phyloP scores from a whole-genome alignment of 1,284 basidiomycete genomes.

The Afroboletus lepidellus region DNA sequence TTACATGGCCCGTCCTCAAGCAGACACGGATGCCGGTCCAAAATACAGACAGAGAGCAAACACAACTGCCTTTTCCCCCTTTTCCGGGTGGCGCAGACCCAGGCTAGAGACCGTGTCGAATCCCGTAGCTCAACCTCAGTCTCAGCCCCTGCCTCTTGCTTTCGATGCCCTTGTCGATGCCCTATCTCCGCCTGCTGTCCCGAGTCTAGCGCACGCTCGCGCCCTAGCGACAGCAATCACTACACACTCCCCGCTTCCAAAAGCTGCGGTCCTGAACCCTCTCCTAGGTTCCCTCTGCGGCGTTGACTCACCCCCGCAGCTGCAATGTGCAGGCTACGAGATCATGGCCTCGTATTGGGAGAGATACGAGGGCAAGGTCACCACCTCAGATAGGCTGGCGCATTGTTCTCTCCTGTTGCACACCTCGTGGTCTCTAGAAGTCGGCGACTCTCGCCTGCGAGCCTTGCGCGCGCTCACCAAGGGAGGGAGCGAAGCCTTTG shows the following conservation, averaged over 20 bases:
- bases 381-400: constrained; percentile 55
- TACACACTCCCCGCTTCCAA: constrained; percentile 51
- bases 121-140: constrained; percentile 20
- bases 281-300: constrained; percentile 59
- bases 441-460: constrained; percentile 69
- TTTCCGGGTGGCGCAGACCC: constrained; percentile 42
- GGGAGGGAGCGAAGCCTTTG: constrained; percentile 57
- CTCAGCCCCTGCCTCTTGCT: constrained; percentile 32
- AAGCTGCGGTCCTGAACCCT: constrained; percentile 46
- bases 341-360: constrained; percentile 67
- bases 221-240: constrained; percentile 40
- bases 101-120: constrained; percentile 36
- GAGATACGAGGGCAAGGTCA: constrained; percentile 46
- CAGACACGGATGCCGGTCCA: constrained; percentile 36
- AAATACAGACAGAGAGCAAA: constrained; percentile 43
- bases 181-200: constrained; percentile 55
- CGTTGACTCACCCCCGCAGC: constrained; percentile 46
- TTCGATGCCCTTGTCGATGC: constrained; percentile 50
- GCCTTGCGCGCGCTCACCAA: constrained; percentile 61
- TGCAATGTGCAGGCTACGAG: constrained; percentile 69
- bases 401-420: constrained; percentile 62
- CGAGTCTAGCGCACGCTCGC: constrained; percentile 52
- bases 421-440: constrained; percentile 54
- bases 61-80: constrained; percentile 41
- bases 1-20: constrained; percentile 36